Evolutionary conservation across 257 asterid genomes (phyloP), one percentile per base, ranked within the genome.

Genomic region (Penstemon davidsonii): DNA sequence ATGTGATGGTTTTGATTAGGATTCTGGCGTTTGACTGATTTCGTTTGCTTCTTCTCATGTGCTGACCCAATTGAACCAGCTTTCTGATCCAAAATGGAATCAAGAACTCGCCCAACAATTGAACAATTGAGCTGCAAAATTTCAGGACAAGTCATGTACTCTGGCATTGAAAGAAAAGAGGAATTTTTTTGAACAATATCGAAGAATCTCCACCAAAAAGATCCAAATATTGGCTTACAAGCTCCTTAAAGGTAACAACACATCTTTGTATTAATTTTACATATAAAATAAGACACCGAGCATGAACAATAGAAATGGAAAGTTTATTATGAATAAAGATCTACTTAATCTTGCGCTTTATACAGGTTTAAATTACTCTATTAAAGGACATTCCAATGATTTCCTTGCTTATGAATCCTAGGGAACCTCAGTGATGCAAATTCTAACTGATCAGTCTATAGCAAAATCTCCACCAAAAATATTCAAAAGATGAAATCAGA

Each of bases 1-100:
- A 68, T 73, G 41, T 62, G 68, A 55, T 62, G 77, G 62, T 72
- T 73, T 76, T 62, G 69, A 71, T 69, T 73, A 62, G 63, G 74
- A 42, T 69, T 75, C 69, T 71, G 82, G 67, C 6, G 74, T 58
- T 71, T 65, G 62, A 63, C 59, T 51, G 80, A 65, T 78, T 71
- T 86, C 73, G 74, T 87, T 79, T 80, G 81, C 88, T 86, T 94
- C 88, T 82, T 91, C 70, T 75, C 84, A 55, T 56, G 78, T 44
- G 61, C 62, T 54, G 84, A 63, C 52, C 80, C 81, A 67, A 55
- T 76, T 40, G 78, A 71, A 66, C 62, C 37, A 64, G 51, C 71
- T 18, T 72, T 80, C 67, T 63, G 81, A 77, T 76, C 79, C 80
- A 80, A 61, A 58, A 87, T 75, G 62, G 77, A 79, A 67, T 76